A percentile compares a stretch with the other conserved stretches of the same genome.
phyloP scores from a whole-genome alignment of 164 flowering plant genomes.

The Macadamia integrifolia region DNA sequence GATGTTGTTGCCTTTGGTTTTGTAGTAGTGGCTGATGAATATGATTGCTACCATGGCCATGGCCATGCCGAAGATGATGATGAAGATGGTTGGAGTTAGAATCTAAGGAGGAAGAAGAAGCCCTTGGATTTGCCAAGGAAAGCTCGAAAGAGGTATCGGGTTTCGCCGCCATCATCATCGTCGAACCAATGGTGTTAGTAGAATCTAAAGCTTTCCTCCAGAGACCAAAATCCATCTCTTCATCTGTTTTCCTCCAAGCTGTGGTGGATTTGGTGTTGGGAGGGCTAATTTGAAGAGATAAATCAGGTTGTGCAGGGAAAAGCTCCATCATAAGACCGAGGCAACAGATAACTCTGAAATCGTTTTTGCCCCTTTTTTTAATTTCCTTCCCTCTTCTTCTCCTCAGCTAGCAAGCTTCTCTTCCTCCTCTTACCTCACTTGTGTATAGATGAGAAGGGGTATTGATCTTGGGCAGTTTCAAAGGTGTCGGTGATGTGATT shows the following conservation, averaged over 20 bases:
- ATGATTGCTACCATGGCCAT: conserved; percentile 5
- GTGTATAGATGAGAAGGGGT: too few relatives aligned
- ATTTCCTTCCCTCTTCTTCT: conserved; percentile 3
- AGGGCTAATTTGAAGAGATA: conserved; percentile 89
- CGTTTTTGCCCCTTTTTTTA: not conserved
- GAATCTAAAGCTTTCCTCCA: conserved; percentile 68
- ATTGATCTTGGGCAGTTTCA: not conserved
- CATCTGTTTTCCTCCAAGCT: conserved; percentile 35
- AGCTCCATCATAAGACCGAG: conserved; percentile 56
- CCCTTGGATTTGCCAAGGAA: conserved; percentile 50
- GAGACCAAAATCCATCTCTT: conserved; percentile 63
- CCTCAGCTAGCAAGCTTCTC: too few relatives aligned
- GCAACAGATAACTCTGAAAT: not conserved
- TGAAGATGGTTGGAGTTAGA: conserved; percentile 17
- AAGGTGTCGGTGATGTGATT: conserved; percentile 1
- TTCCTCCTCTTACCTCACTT: not conserved
- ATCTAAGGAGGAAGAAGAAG: conserved; percentile 10
- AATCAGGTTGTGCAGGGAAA: conserved; percentile 91
- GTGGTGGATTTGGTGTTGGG: conserved; percentile 63
- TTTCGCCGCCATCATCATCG: conserved; percentile 14
- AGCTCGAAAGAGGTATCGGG: conserved; percentile 39
- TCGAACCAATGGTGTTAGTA: conserved; percentile 24
- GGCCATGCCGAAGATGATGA: conserved; percentile 18
- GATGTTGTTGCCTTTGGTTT: conserved; percentile 13
- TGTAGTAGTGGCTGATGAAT: conserved; percentile 25